Base-by-base conservation (phyloP, 345 rosid species). In the Euphorbia lathyris region DNA sequence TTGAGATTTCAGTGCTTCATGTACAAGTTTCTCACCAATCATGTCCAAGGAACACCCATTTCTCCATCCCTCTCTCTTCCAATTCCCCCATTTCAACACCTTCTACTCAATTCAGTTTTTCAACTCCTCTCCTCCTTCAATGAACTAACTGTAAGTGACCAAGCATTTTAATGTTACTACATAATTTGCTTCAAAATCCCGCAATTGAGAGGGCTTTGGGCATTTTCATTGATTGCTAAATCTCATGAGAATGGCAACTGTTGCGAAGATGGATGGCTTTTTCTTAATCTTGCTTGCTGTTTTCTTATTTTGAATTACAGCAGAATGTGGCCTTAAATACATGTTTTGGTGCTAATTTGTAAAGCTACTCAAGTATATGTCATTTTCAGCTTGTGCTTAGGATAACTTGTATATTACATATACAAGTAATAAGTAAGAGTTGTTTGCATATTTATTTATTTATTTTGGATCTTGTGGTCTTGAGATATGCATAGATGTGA, bases 1-100 rank as follows among this genome's bases (percentile, higher is more conserved):
- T 62, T 63, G 75, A 43, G n/a, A 48, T 58, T 59, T 74, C 48
- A 47, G 58, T 51, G 32, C 69, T 25, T 58, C 71, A 56, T 72
- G 69, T 60, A 42, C 70, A 52, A 1, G 1, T 43, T 61, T 42
- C 16, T 20, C 20, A 43, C 75, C 68, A 40, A 61, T 68, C 80
- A 76, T 67, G 74, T 58, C 75, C 77, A 68, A 20, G 16, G 16
- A 65, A 47, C 9, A 19, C 66, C 66, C 43, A 9, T 40, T 36
- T 69, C 58, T 58, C 57, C 20, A 45, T 7, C 67, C n/a, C n/a
- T 55, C 36, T 57, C 61, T 27, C 13, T 57, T 6, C 42, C 20
- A 27, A 57, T 13, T 13, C 58, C 77, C 73, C 71, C 61, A 58
- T 36, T 65, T 62, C 55, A 62, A 40, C 9, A 72, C n/a, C n/a